Conservation (phyloP, 768 basidiomycete species). For the Leccinum boreale region DNA sequence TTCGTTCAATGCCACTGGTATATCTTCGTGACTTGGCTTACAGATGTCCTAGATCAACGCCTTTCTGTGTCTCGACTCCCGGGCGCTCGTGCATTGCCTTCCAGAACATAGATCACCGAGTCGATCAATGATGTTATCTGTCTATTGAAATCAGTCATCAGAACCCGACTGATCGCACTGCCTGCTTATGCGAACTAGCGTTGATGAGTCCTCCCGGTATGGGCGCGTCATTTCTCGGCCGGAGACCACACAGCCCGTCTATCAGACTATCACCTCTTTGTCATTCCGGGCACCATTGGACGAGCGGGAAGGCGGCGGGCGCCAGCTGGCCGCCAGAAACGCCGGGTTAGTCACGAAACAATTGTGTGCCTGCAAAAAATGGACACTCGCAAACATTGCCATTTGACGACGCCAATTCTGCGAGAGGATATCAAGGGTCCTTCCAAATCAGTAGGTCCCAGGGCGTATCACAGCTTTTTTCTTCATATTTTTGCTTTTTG, state of each 20-base stretch:
- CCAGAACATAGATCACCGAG: neutral
- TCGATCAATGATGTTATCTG: neutral
- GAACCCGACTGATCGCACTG: neutral
- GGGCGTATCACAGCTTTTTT: neutral
- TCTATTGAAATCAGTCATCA: neutral
- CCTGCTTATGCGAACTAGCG: neutral
- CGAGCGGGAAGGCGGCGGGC: neutral
- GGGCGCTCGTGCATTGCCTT: neutral
- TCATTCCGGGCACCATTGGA: neutral
- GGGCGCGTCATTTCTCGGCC: neutral
- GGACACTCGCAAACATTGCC: too few species aligned
- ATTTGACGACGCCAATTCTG: neutral
- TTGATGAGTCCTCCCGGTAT: neutral
- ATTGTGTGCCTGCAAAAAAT: neutral
- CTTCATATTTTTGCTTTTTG: neutral
- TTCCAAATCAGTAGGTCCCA: neutral
- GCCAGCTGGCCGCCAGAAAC: neutral
- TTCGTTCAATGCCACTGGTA: neutral
- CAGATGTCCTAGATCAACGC: neutral
- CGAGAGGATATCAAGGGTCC: neutral
- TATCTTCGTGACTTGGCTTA: neutral
- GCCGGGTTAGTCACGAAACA: neutral
- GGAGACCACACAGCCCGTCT: neutral
- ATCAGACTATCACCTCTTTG: neutral
- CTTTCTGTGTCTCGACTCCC: neutral